phyloP scores from a whole-genome alignment of 495 filamentous ascomycete species.

The Hypoxylon trugodes region DNA sequence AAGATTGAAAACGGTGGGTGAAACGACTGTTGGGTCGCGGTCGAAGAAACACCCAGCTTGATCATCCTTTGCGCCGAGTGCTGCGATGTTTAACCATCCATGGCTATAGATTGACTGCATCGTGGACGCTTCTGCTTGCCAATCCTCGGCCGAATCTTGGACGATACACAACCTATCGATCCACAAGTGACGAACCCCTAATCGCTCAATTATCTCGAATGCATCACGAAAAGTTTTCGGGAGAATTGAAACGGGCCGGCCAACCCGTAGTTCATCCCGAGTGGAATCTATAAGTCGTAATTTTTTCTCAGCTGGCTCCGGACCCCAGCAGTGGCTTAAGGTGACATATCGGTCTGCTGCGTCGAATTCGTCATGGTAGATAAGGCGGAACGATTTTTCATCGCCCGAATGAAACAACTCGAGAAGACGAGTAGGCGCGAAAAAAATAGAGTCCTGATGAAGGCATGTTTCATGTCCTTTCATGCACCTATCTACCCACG shows the following conservation, averaged over 20 bases:
- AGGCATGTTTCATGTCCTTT: slow-evolving; percentile 11
- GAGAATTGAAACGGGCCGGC: slow-evolving; percentile 2
- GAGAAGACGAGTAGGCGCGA: slow-evolving; percentile 32
- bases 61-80: slow-evolving; percentile 21
- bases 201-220: slow-evolving; percentile 21
- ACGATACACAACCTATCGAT: slow-evolving; percentile 36
- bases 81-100: slow-evolving; percentile 26
- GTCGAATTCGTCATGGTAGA: slow-evolving; percentile 23
- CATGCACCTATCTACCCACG: slow-evolving; percentile 30
- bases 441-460: neutral
- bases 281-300: slow-evolving; percentile 14
- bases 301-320: slow-evolving; percentile 7
- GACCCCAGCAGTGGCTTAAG: slow-evolving; percentile 32
- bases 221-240: slow-evolving; percentile 28
- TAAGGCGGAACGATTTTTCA: slow-evolving; percentile 27
- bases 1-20: slow-evolving; percentile 19
- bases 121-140: slow-evolving; percentile 23
- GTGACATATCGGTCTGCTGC: slow-evolving; percentile 29
- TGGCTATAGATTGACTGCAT: slow-evolving; percentile 28
- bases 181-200: slow-evolving; percentile 32
- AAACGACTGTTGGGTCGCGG: slow-evolving; percentile 12
- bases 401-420: neutral
- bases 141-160: slow-evolving; percentile 28
- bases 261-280: neutral
- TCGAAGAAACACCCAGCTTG: slow-evolving; percentile 26